These are phyloP conservation scores for Lasiosphaeria miniovina DNA, from an alignment of 495 filamentous ascomycete species.

Conservation along the genomic window DNA sequence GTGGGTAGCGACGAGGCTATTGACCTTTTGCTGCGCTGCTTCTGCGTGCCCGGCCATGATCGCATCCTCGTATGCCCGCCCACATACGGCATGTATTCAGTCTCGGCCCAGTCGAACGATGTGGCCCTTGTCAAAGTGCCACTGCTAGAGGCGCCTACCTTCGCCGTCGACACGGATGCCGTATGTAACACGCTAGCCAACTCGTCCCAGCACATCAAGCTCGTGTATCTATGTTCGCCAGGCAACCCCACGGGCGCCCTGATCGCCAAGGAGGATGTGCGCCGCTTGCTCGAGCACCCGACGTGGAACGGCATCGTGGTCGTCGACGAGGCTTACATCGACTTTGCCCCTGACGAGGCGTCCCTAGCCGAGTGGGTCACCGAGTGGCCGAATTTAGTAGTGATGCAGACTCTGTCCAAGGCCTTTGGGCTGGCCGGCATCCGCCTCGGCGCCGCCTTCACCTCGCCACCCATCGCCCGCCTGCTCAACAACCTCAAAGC, in stretches of 20 bases:
- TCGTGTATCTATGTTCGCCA: slow-evolving; percentile 88
- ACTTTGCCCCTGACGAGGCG: slow-evolving; percentile 78
- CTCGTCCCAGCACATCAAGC: slow-evolving; percentile 65
- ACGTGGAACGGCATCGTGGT: slow-evolving; percentile 95
- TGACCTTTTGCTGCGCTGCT: slow-evolving; percentile 86
- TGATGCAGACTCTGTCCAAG: slow-evolving; percentile 97
- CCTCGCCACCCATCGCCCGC: slow-evolving; percentile 53
- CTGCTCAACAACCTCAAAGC: slow-evolving; percentile 91
- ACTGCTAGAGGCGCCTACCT: slow-evolving; percentile 57
- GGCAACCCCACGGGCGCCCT: slow-evolving; percentile 88
- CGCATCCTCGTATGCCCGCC: slow-evolving; percentile 92
- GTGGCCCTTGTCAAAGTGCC: slow-evolving; percentile 80
- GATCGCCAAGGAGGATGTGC: slow-evolving; percentile 72
- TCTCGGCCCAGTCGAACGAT: slow-evolving; percentile 92
- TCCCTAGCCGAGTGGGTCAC: slow-evolving; percentile 89
- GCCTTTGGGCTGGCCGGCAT: slow-evolving; percentile 95
- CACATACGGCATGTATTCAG: slow-evolving; percentile 97
- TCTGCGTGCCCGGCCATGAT: slow-evolving; percentile 83
- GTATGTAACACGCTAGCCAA: slow-evolving; percentile 62
- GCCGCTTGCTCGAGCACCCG: slow-evolving; percentile 73
- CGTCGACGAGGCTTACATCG: slow-evolving; percentile 94
- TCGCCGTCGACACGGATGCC: slow-evolving; percentile 66
- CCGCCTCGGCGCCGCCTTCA: slow-evolving; percentile 67
- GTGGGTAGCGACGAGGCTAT: slow-evolving; percentile 97
- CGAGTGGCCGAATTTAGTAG: slow-evolving; percentile 93